phyloP scores from a whole-genome alignment of 2,329 filamentous ascomycete genomes.

The Neonectria neomacrospora region DNA sequence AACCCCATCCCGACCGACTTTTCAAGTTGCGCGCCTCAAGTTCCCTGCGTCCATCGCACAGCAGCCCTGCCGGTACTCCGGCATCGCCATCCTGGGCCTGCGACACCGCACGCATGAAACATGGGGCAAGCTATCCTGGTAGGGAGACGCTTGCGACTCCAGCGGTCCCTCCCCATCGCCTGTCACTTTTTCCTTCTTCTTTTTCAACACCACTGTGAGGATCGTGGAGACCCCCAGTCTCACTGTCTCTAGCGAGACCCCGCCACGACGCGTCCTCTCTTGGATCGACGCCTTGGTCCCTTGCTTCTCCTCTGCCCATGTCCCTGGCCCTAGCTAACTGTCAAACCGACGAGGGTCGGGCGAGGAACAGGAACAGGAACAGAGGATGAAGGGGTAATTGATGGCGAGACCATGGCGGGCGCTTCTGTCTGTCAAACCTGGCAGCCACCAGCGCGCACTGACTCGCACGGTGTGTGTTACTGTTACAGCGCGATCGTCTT shows the following conservation, averaged over 20 bases:
- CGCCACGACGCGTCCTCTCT: conserved; percentile 17
- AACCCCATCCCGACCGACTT: conserved; percentile 4
- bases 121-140: conserved; percentile 38
- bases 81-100: conserved; percentile 30
- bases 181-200: conserved; percentile 23
- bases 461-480: conserved; percentile 5
- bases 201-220: conserved; percentile 30
- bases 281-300: conserved; percentile 15
- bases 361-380: background rate
- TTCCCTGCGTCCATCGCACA: conserved; percentile 18
- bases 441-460: conserved; percentile 9
- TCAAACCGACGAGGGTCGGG: conserved; percentile 15
- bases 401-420: conserved; percentile 15
- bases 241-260: conserved; percentile 10
- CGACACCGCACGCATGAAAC: conserved; percentile 37
- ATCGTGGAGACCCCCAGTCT: conserved; percentile 27
- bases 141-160: conserved; percentile 39
- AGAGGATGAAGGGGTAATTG: conserved; percentile 19
- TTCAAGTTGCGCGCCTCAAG: conserved; percentile 17
- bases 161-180: conserved; percentile 32
- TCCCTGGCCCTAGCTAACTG: conserved; percentile 14
- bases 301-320: conserved; percentile 4
- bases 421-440: background rate
- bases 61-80: conserved; percentile 24
- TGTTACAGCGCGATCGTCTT: conserved; percentile 39